phyloP scores from a whole-genome alignment of 192 early-diverging fungal species.

The Backusella australiensis region DNA sequence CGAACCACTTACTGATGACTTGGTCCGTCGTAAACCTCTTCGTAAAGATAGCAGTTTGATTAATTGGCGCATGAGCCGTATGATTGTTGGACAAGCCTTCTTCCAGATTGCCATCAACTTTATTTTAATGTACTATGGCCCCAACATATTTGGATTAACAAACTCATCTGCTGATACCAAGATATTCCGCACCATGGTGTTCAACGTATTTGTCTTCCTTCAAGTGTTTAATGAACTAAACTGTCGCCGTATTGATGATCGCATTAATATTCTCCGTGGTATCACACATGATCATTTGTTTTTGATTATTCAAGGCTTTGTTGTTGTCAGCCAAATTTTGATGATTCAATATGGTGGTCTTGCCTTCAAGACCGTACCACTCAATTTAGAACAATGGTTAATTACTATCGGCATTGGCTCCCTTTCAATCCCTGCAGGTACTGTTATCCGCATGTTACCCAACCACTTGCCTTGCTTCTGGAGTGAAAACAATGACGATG shows the following conservation, averaged over 20 bases:
- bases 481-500: slow-evolving; percentile 32
- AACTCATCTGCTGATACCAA: slow-evolving; percentile 33
- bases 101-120: slow-evolving; percentile 87
- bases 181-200: slow-evolving; percentile 74
- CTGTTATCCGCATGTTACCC: slow-evolving; percentile 76
- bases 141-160: slow-evolving; percentile 57
- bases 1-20: slow-evolving; percentile 84
- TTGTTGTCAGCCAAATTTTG: slow-evolving; percentile 61
- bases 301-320: slow-evolving; percentile 60
- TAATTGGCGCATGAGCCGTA: slow-evolving; percentile 86
- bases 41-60: slow-evolving; percentile 76
- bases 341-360: slow-evolving; percentile 85
- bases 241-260: slow-evolving; percentile 76
- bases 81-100: slow-evolving; percentile 87
- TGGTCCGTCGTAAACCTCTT: slow-evolving; percentile 79
- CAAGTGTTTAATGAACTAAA: slow-evolving; percentile 97
- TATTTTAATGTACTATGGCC: slow-evolving; percentile 53
- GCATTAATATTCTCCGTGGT: slow-evolving; percentile 83
- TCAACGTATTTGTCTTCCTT: slow-evolving; percentile 93
- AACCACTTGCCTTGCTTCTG: slow-evolving; percentile 10
- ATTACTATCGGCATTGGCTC: slow-evolving; percentile 77
- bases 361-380: slow-evolving; percentile 78
- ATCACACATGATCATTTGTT: slow-evolving; percentile 79
- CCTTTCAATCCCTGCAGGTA: slow-evolving; percentile 67
- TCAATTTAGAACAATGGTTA: slow-evolving; percentile 70